Percentiles rank a stretch among this genome's conserved stretches.
phyloP scores from a whole-genome alignment of 2,329 filamentous ascomycete species.

The Aspergillus ochraceus region DNA sequence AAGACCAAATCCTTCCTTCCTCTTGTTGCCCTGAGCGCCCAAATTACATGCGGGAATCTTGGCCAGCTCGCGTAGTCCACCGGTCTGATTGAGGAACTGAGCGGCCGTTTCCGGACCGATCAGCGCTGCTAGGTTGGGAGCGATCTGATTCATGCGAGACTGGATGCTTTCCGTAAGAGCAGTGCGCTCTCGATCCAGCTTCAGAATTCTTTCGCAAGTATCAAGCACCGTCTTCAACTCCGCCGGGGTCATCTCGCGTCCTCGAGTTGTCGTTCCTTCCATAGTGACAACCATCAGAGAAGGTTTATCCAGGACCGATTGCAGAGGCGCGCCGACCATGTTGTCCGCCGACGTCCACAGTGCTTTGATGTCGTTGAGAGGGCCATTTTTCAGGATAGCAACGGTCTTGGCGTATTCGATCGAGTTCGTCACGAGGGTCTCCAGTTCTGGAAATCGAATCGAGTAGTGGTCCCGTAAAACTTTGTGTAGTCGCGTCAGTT shows the following conservation, averaged over 20 bases:
- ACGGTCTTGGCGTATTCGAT: conserved; percentile 96
- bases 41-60: conserved; percentile 95
- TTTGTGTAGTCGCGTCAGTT: conserved; percentile 92
- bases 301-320: conserved; percentile 80
- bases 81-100: conserved; percentile 92
- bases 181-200: conserved; percentile 81
- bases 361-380: conserved; percentile 81
- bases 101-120: conserved; percentile 92
- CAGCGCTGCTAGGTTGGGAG: conserved; percentile 86
- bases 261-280: conserved; percentile 87
- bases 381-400: conserved; percentile 86
- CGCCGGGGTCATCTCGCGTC: conserved; percentile 70
- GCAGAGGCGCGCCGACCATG: conserved; percentile 70
- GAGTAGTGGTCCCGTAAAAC: conserved; percentile 96
- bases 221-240: conserved; percentile 73
- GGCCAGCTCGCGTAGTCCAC: conserved; percentile 81
- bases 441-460: conserved; percentile 86
- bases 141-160: conserved; percentile 94
- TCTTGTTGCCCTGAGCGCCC: conserved; percentile 85
- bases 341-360: conserved; percentile 78
- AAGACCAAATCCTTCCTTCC: conserved; percentile 75
- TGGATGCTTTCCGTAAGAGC: conserved; percentile 91
- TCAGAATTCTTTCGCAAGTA: conserved; percentile 86
- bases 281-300: conserved; percentile 94
- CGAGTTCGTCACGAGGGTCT: conserved; percentile 84